phyloP scores from a whole-genome alignment of 768 basidiomycete species.

The Amanita rimosa region DNA sequence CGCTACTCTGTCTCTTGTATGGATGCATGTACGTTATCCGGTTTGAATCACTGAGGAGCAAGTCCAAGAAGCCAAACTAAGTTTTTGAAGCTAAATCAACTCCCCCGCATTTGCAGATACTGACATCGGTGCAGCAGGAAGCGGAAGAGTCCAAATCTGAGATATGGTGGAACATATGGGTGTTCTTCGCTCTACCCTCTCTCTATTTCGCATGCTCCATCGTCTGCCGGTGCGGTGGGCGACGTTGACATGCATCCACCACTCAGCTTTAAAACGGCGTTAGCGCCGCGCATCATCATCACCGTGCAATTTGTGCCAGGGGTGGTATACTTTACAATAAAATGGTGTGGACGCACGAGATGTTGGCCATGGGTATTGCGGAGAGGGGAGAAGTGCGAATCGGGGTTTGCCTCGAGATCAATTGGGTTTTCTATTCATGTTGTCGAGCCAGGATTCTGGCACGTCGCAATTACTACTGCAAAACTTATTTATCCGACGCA shows the following conservation, averaged over 20 bases:
- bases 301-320: constrained; percentile 46
- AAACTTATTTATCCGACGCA: too few relatives aligned
- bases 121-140: constrained; percentile 33
- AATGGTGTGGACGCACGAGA: constrained; percentile 51
- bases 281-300: constrained; percentile 46
- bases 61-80: constrained; percentile 44
- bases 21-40: constrained; percentile 57
- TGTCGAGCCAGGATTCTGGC: too few relatives aligned
- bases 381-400: too few relatives aligned
- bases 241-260: constrained; percentile 25
- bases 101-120: neutral
- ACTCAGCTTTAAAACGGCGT: constrained; percentile 25
- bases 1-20: constrained; percentile 50
- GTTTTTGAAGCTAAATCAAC: neutral
- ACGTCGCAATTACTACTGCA: too few relatives aligned
- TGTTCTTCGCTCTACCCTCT: constrained; percentile 36
- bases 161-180: constrained; percentile 27
- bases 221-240: constrained; percentile 40
- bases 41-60: constrained; percentile 55
- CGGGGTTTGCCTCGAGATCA: too few relatives aligned
- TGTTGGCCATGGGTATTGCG: too few relatives aligned
- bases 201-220: constrained; percentile 71
- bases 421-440: too few relatives aligned
- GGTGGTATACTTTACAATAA: constrained; percentile 44
- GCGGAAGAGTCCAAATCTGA: constrained; percentile 30